A percentile compares a stretch with the other conserved stretches of the same genome.
phyloP scores from a whole-genome alignment of 2,329 filamentous ascomycete genomes.

The Sporothrix phasma region DNA sequence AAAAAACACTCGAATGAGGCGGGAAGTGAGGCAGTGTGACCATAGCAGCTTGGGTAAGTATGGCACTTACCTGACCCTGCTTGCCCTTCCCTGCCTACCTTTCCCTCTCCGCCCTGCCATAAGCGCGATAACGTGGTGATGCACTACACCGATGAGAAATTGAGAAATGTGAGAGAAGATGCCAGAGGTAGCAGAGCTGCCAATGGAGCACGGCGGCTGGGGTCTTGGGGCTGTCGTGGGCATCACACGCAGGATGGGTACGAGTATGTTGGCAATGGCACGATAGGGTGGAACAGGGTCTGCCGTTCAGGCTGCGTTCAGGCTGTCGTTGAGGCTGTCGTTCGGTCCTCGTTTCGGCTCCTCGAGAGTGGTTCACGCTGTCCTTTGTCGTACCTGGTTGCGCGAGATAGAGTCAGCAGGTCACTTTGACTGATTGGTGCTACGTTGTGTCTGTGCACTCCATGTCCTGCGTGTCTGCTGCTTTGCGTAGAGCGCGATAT shows the following conservation, averaged over 20 bases:
- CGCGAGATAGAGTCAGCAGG: background rate
- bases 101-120: background rate
- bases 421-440: background rate
- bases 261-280: no score
- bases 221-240: no score
- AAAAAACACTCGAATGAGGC: background rate
- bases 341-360: background rate
- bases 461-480: background rate
- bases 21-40: background rate
- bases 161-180: background rate
- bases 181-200: background rate
- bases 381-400: background rate
- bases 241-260: no score
- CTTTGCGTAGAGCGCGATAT: no score
- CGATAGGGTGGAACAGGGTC: no score
- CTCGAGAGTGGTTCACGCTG: background rate
- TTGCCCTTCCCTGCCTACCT: background rate
- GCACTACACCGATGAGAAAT: background rate
- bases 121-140: background rate
- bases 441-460: no score
- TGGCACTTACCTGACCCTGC: background rate
- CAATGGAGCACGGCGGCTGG: background rate
- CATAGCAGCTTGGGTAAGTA: background rate
- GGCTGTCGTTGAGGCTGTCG: no score
- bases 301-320: no score